These are phyloP conservation scores for Tribonema minus DNA, from an alignment of 108 stramenopile genomes.

Conservation along the genomic window DNA sequence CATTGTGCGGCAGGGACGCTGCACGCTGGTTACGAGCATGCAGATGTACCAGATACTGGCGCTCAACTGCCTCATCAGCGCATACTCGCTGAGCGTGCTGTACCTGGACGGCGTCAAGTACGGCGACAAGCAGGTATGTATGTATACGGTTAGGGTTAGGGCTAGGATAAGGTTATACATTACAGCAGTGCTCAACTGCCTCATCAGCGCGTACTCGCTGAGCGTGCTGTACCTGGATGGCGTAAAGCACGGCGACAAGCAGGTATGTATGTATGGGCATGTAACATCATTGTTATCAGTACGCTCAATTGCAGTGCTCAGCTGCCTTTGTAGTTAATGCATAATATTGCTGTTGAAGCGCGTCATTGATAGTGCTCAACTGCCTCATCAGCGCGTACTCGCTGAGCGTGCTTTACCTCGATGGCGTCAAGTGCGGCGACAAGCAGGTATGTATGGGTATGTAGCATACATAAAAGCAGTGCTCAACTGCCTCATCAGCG, in stretches of 20 bases:
- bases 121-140: conserved; percentile 74
- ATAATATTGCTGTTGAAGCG: too few species aligned
- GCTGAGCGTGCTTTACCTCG: conserved; percentile 85
- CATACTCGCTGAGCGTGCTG: conserved; percentile 88
- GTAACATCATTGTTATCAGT: too few species aligned
- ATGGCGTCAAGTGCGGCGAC: conserved; percentile 93
- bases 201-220: conserved; percentile 55
- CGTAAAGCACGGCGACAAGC: conserved; percentile 89
- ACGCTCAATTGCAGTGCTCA: not conserved
- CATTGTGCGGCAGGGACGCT: conserved; percentile 75
- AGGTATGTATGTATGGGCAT: conserved; percentile 75
- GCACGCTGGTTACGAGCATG: conserved; percentile 36
- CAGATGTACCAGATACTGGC: conserved; percentile 73
- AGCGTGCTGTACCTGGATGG: conserved; percentile 92
- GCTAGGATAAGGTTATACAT: conserved; percentile 64
- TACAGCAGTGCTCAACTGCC: not conserved
- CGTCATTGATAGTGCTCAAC: conserved; percentile 90
- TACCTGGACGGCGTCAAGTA: conserved; percentile 94
- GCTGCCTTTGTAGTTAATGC: too few species aligned
- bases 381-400: conserved; percentile 94
- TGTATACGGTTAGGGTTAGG: too few species aligned
- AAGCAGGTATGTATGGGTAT: conserved; percentile 57
- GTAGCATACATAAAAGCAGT: conserved; percentile 68
- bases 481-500: conserved; percentile 88
- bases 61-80: conserved; percentile 89